phyloP scores from a whole-genome alignment of 305 asterid species.

The Withania somnifera region DNA sequence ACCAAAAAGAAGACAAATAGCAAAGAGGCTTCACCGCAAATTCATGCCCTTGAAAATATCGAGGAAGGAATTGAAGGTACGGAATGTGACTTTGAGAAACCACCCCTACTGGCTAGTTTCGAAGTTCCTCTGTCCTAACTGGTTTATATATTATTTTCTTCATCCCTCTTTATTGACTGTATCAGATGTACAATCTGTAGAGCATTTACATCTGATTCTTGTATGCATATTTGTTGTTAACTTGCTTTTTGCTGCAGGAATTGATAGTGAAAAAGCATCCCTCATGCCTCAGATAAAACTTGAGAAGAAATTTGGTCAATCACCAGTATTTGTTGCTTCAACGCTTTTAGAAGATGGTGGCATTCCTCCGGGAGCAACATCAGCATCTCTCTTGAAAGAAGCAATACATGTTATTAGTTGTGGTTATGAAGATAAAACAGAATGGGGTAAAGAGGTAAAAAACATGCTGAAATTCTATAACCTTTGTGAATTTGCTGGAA shows the following conservation, averaged over 20 bases:
- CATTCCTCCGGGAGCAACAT: slow-evolving; percentile 69
- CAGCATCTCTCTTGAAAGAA: slow-evolving; percentile 88
- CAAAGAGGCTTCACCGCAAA: slow-evolving; percentile 72
- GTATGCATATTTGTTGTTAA: not conserved
- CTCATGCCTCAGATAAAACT: slow-evolving; percentile 85
- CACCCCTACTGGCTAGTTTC: not conserved
- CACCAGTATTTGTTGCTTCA: slow-evolving; percentile 86
- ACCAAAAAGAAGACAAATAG: slow-evolving; percentile 54
- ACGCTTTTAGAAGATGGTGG: slow-evolving; percentile 86
- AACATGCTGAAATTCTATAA: not conserved
- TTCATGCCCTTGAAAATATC: slow-evolving; percentile 90
- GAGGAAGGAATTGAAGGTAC: slow-evolving; percentile 95
- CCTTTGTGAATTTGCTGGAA: not conserved
- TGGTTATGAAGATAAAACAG: slow-evolving; percentile 93
- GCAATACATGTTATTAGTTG: slow-evolving; percentile 94
- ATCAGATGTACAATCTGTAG: not conserved
- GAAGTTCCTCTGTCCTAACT: not conserved
- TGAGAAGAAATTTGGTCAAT: slow-evolving; percentile 89
- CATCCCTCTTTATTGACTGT: not conserved
- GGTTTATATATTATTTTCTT: not conserved
- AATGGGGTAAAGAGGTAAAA: slow-evolving; percentile 94
- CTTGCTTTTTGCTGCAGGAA: slow-evolving; percentile 38
- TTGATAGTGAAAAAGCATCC: slow-evolving; percentile 62
- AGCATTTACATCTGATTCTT: not conserved
- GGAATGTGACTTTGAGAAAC: slow-evolving; percentile 3